phyloP scores from a whole-genome alignment of 768 basidiomycete genomes.

The Scleroderma citrinum region DNA sequence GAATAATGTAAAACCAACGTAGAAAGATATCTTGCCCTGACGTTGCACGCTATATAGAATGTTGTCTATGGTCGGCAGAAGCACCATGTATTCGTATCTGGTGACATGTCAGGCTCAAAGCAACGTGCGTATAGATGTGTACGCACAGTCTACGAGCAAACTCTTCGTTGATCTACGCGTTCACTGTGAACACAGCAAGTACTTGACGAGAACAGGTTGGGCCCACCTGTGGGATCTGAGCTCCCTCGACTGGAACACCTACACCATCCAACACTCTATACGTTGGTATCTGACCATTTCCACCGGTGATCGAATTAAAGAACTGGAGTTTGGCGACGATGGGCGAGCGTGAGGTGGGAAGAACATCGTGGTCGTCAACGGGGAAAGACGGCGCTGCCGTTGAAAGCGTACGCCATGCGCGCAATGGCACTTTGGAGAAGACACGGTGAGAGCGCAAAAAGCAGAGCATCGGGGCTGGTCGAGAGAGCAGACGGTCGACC shows the following conservation, averaged over 20 bases:
- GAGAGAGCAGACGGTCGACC: background rate
- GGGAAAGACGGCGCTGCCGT: constrained; percentile 10
- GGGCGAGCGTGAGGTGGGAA: constrained; percentile 48
- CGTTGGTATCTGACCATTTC: constrained; percentile 68
- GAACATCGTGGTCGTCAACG: constrained; percentile 23
- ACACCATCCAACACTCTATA: constrained; percentile 81
- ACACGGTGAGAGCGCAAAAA: background rate
- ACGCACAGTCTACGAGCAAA: constrained; percentile 59
- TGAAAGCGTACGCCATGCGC: constrained; percentile 10
- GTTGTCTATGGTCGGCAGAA: constrained; percentile 80
- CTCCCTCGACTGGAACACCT: constrained; percentile 68
- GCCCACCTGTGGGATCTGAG: constrained; percentile 67
- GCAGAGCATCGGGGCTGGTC: background rate
- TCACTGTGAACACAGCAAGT: constrained; percentile 2
- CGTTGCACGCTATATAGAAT: constrained; percentile 89
- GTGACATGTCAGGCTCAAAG: background rate
- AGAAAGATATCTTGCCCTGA: constrained; percentile 90
- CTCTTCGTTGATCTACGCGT: constrained; percentile 55
- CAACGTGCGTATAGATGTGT: background rate
- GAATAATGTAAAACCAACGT: constrained; percentile 43
- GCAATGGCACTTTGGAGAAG: background rate
- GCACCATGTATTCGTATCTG: constrained; percentile 74
- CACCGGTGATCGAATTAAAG: constrained; percentile 70
- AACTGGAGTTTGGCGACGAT: constrained; percentile 67
- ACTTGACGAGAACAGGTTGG: background rate